phyloP scores from a whole-genome alignment of 2,329 filamentous ascomycete genomes.

The Huntiella omanensis region DNA sequence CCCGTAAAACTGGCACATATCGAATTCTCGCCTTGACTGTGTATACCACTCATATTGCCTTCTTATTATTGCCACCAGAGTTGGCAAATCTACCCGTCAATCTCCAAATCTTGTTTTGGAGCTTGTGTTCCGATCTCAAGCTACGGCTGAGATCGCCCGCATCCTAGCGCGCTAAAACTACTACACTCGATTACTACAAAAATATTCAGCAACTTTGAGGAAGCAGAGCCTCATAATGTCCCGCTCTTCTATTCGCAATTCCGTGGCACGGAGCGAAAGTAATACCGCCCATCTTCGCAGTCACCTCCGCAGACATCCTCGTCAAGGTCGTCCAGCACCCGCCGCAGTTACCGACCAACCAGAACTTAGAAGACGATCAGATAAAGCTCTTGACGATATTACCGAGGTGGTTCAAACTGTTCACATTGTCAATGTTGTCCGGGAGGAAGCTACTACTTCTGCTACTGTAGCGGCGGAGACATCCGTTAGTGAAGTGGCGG shows the following conservation, averaged over 20 bases:
- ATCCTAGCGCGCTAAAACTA: no score
- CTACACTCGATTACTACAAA: no score
- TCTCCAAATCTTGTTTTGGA: neutral
- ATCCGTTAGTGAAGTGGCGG: neutral
- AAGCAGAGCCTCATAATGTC: conserved; percentile 3
- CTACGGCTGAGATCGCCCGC: neutral
- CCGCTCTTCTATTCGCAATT: conserved; percentile 7
- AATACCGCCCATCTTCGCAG: conserved; percentile 5
- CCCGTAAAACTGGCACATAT: conserved; percentile 6
- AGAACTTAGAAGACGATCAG: conserved; percentile 4
- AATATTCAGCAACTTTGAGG: no score
- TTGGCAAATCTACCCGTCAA: no score
- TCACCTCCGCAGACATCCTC: conserved; percentile 10
- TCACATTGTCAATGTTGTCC: conserved; percentile 33
- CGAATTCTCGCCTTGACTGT: no score
- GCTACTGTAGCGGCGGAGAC: conserved; percentile 6
- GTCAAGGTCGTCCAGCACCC: neutral
- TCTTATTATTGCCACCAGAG: no score
- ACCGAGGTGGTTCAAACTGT: conserved; percentile 30
- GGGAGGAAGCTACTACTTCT: conserved; percentile 23
- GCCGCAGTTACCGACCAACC: neutral
- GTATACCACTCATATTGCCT: no score
- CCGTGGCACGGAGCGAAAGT: conserved; percentile 5
- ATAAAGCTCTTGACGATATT: neutral
- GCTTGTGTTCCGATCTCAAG: neutral